Evolutionary conservation across 2,329 filamentous ascomycete species (phyloP), one percentile per base, ranked within the genome.

Genomic region (Aspergillus felis): DNA sequence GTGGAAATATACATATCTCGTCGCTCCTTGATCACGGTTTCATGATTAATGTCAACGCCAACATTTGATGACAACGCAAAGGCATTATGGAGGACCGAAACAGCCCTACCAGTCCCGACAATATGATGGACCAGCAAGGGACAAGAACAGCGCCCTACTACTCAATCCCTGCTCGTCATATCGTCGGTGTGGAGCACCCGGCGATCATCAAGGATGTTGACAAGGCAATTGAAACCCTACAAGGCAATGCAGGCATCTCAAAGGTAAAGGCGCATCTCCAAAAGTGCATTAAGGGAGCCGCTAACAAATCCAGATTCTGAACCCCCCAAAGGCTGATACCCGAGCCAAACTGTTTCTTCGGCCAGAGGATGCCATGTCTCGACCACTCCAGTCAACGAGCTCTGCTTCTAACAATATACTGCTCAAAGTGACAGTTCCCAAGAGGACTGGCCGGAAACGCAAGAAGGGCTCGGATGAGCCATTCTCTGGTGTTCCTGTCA

Each of bases 361-460:
- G 24, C 90, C 89, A 25, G 84, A 91, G 62, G 91, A 95, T 72
- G 87, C 88, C 2, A 86, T 91, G 67, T 87, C 89, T 66, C 88
- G 89, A 64, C 90, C 90, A 8, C 79, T 96, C 59, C 80, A 88
- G 64, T 96, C 93, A 7, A 87, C 87, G 46, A 89, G 88, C 68
- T 84, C 87, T 32, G 77, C 84, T 22, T 89, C 91, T 9, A 90
- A 92, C 69, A 96, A 97, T 68, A 78, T 97, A 22, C 81, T 97
- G 22, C 80, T 99, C 54, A 92, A 92, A 71, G 82, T 99, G 55
- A 92, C 88, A 0, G 85, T 97, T 1, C 93, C 94, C 0, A 94
- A 87, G 72, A 82, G 91, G 56, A 97, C 92, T 2, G 92, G 92
- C 3, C 84, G 91, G 59, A 96, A 90, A 74, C 84, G 92, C 57